Evolutionary conservation across 306 rosid species (phyloP).

Genomic region (Prunus davidiana): DNA sequence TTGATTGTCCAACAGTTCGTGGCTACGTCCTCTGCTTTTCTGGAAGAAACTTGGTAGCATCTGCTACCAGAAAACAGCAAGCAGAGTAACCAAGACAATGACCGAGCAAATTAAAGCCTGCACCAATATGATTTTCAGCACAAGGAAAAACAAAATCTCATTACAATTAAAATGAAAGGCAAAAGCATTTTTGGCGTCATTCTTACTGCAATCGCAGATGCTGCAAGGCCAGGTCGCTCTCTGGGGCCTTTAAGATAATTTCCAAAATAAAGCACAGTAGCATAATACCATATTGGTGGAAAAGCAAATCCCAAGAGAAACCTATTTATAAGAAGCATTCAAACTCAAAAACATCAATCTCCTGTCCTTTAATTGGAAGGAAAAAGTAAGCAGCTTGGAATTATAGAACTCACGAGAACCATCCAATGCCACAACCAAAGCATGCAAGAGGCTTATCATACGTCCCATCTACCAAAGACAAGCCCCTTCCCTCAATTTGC

Average conservation of each 20-base stretch:
- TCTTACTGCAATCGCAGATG: constrained; percentile 45
- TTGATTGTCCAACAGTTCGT: neutral
- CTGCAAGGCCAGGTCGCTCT: constrained; percentile 44
- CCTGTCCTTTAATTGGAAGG: neutral
- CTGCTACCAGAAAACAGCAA: constrained; percentile 23
- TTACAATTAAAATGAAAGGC: neutral
- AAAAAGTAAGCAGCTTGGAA: neutral
- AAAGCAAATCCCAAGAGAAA: constrained; percentile 39
- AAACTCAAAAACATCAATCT: constrained; percentile 1
- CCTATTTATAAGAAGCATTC: constrained; percentile 11
- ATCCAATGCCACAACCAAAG: constrained; percentile 45
- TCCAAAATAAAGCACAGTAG: constrained; percentile 30
- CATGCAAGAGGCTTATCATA: constrained; percentile 33
- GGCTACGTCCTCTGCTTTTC: neutral
- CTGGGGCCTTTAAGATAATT: constrained; percentile 29
- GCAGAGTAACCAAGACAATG: constrained; percentile 21
- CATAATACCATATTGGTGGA: constrained; percentile 39
- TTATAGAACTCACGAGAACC: constrained; percentile 35
- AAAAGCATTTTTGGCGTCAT: neutral
- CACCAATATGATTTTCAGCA: neutral
- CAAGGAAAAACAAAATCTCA: neutral
- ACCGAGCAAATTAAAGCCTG: constrained; percentile 39
- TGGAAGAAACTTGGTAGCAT: neutral
- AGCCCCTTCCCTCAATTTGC: constrained; percentile 17
- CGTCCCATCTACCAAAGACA: constrained; percentile 15